A percentile compares a stretch with the other conserved stretches of the same genome.
Conservation (phyloP, 2,329 filamentous ascomycete species). For the Thelonectria olida region DNA sequence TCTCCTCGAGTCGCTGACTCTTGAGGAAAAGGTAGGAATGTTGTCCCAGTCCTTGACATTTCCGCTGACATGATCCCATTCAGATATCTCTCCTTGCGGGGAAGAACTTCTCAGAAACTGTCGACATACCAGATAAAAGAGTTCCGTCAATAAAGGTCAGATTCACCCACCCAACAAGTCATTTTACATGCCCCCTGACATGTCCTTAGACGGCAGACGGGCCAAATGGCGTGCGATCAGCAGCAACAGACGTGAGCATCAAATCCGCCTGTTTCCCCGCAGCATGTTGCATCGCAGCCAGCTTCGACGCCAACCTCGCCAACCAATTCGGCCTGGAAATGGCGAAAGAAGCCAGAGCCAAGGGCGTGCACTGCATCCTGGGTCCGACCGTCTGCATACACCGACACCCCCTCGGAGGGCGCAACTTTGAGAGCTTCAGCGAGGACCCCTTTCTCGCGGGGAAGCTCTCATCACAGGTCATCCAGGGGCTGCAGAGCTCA, state of each 20-base stretch:
- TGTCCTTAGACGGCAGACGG: slow-evolving; percentile 38
- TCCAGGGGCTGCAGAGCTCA: slow-evolving; percentile 54
- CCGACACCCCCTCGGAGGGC: slow-evolving; percentile 56
- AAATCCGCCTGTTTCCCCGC: slow-evolving; percentile 45
- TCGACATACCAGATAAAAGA: slow-evolving; percentile 25
- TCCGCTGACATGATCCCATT: background rate
- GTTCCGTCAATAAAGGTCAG: slow-evolving; percentile 33
- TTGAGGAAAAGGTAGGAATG: slow-evolving; percentile 33
- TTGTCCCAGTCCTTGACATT: background rate
- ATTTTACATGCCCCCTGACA: background rate
- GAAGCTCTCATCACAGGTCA: slow-evolving; percentile 52
- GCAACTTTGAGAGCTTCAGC: slow-evolving; percentile 58
- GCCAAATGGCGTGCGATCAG: slow-evolving; percentile 47
- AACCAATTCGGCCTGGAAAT: slow-evolving; percentile 65
- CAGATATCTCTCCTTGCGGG: slow-evolving; percentile 37
- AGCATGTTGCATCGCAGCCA: slow-evolving; percentile 61
- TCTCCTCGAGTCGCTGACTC: slow-evolving; percentile 23
- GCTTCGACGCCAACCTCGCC: slow-evolving; percentile 68
- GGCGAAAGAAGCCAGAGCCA: slow-evolving; percentile 61
- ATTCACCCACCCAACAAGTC: fast-evolving
- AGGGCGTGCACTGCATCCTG: slow-evolving; percentile 76
- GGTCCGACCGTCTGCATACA: slow-evolving; percentile 68
- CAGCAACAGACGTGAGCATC: slow-evolving; percentile 40
- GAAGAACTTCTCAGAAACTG: slow-evolving; percentile 36
- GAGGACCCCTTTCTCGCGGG: slow-evolving; percentile 59